Evolutionary conservation across 257 asterid genomes (phyloP), one percentile per base, ranked within the genome.

Genomic region (Plantago elongata): DNA sequence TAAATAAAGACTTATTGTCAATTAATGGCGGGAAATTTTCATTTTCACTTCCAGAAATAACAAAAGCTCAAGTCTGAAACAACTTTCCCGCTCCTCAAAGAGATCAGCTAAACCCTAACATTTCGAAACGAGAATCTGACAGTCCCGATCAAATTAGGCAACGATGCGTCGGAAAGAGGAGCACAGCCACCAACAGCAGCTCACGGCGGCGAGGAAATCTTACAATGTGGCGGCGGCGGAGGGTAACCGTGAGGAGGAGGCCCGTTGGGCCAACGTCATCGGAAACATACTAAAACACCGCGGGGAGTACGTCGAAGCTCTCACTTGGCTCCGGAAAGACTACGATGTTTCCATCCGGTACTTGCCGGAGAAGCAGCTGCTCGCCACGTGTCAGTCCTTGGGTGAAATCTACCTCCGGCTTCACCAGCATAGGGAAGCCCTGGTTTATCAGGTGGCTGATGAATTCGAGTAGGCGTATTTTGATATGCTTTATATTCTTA

Each of bases 371-470:
- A 83, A 84, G 69, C 95, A 92, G 51, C 75, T 83, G 40, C 89
- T 89, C 45, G 89, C 99, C 63, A 83, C 99, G 29, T 92, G 99
- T 72, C 96, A 92, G 81, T 85, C 96, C 22, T 88, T 92, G 16
- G 99, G 99, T 9, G 99, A 92, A 79, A 69, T 92, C 61, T 66
- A 83, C 77, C 80, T 92, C 57, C 99, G 96, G 30, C 91, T 92
- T 34, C 70, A 74, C 13, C 54, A 71, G 7, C 83, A 70, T 73
- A 67, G 76, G 44, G 69, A 81, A 0, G 99, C 97, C 74, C 88
- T 87, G 30, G 59, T 16, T 13, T 87, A 67, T 75, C 99, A 92
- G 95, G 97, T 88, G 51, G 7, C 34, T n/a, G 6, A 7, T 34
- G 40, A 4, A 4, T 4, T 7, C 40, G 40, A 34, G 40, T 1